Percentiles rank a stretch among this genome's conserved stretches.
These are phyloP conservation scores for Rhizoctonia solani DNA, from an alignment of 1,284 basidiomycete species.

Conservation along the genomic window DNA sequence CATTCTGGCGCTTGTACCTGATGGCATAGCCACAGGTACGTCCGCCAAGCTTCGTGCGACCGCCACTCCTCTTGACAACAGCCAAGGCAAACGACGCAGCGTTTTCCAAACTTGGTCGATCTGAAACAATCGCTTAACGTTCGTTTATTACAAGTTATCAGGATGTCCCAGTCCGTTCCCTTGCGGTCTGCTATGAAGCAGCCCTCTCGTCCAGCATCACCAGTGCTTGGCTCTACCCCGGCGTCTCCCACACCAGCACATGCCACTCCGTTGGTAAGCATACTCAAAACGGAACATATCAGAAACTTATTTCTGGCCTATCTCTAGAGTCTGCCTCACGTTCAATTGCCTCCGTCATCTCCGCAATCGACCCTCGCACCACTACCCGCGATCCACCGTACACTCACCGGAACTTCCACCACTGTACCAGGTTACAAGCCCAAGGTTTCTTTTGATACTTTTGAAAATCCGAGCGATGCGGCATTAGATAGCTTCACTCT, in stretches of 20 bases:
- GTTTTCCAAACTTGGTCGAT: not conserved
- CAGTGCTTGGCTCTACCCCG: conserved; percentile 38
- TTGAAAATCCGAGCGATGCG: conserved; percentile 65
- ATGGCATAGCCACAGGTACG: not conserved
- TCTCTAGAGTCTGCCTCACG: conserved; percentile 37
- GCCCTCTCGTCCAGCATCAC: conserved; percentile 40
- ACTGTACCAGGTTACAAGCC: conserved; percentile 60
- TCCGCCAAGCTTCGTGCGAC: not conserved
- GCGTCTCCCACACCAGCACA: conserved; percentile 38
- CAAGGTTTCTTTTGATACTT: conserved; percentile 89
- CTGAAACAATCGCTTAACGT: not conserved
- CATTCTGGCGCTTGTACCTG: too few relatives aligned
- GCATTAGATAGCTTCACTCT: conserved; percentile 51
- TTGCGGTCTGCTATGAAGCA: conserved; percentile 60
- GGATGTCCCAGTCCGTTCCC: conserved; percentile 18
- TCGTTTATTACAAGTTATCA: not conserved
- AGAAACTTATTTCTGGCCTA: not conserved
- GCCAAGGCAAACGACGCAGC: too few relatives aligned
- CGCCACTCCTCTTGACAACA: too few relatives aligned
- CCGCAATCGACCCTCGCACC: conserved; percentile 9
- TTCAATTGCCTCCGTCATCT: conserved; percentile 46
- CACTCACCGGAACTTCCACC: conserved; percentile 34
- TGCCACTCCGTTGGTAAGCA: conserved; percentile 39
- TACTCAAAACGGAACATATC: not conserved
- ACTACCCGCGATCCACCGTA: conserved; percentile 1